A percentile compares a stretch with the other conserved stretches of the same genome.
These are phyloP conservation scores for Curvularia sp. DNA, from an alignment of 2,329 filamentous ascomycete genomes.

Conservation along the genomic window DNA sequence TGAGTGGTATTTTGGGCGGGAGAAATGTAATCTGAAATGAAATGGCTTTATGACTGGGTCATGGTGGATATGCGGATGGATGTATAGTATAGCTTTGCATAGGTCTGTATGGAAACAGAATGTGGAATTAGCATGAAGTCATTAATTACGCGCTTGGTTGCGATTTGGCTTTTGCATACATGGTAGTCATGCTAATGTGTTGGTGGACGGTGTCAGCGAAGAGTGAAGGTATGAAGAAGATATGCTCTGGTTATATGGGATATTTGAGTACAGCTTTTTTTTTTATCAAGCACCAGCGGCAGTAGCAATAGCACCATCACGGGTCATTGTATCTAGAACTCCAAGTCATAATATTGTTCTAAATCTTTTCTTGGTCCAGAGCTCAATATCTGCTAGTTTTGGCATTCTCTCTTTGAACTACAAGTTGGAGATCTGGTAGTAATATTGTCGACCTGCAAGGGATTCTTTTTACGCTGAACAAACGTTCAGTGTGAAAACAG, in stretches of 20 bases:
- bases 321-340: background rate
- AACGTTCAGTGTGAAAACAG: background rate
- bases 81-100: background rate
- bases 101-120: background rate
- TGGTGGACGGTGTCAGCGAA: background rate
- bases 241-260: background rate
- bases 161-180: background rate
- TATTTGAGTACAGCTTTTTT: background rate
- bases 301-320: background rate
- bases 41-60: background rate
- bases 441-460: background rate
- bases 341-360: background rate
- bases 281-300: background rate
- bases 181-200: background rate
- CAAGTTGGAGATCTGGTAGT: background rate
- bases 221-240: background rate
- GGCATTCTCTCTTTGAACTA: no score
- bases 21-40: background rate
- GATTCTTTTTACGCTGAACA: background rate
- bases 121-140: background rate
- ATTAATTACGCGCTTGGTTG: background rate
- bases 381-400: background rate
- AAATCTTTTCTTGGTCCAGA: background rate
- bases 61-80: constrained; percentile 3
- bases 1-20: background rate